Conservation (phyloP, 192 early-diverging fungal species). For the Spizellomyces punctatus region DNA sequence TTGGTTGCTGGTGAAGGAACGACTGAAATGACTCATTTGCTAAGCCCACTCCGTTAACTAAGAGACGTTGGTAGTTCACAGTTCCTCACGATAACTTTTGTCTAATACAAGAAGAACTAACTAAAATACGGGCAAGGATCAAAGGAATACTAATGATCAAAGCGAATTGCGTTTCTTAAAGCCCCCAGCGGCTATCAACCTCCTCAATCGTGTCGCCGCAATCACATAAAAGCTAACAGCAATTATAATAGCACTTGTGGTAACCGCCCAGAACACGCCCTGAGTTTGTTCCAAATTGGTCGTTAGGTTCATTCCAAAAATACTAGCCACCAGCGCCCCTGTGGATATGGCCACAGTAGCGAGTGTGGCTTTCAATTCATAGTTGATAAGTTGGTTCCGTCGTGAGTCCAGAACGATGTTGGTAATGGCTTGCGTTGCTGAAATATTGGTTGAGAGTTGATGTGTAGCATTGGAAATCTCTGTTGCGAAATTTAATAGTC, state of each 20-base stretch:
- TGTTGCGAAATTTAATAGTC: neutral
- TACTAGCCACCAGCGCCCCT: conserved; percentile 71
- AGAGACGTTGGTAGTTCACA: too few species aligned
- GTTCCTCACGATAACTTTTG: too few species aligned
- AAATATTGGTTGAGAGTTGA: conserved; percentile 72
- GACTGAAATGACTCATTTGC: too few species aligned
- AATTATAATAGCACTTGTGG: neutral
- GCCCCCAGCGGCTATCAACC: neutral
- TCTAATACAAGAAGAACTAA: too few species aligned
- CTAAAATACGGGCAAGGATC: too few species aligned
- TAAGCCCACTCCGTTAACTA: too few species aligned
- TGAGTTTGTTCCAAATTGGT: conserved; percentile 73
- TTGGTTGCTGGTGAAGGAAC: too few species aligned
- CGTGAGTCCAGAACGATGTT: conserved; percentile 83
- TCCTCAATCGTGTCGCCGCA: neutral
- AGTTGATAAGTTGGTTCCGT: conserved; percentile 82
- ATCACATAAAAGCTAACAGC: neutral
- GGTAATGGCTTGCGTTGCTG: conserved; percentile 77
- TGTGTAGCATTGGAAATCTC: conserved; percentile 27
- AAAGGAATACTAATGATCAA: too few species aligned
- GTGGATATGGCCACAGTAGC: conserved; percentile 74
- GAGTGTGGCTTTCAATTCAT: conserved; percentile 82
- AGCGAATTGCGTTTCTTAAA: neutral
- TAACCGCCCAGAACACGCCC: conserved; percentile 67
- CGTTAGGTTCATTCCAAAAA: conserved; percentile 91